phyloP scores from a whole-genome alignment of 2,329 filamentous ascomycete species.

The Fusarium annulatum region DNA sequence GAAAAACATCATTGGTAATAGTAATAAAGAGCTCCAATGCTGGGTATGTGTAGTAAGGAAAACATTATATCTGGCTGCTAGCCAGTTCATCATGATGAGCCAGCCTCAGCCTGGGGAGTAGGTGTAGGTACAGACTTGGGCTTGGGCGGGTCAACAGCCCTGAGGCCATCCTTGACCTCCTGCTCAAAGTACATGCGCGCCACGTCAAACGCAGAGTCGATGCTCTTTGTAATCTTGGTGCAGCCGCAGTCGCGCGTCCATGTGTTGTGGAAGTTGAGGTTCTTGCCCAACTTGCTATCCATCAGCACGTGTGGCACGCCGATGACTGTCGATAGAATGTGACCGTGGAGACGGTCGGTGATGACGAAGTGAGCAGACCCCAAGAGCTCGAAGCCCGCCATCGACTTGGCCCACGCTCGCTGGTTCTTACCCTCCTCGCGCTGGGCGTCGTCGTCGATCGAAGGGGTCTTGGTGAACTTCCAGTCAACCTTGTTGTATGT shows the following conservation, averaged over 20 bases:
- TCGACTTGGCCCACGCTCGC: constrained; percentile 44
- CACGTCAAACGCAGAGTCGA: constrained; percentile 39
- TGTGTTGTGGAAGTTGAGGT: constrained; percentile 47
- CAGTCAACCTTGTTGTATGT: constrained; percentile 45
- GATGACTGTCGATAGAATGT: constrained; percentile 44
- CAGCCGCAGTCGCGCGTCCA: constrained; percentile 44
- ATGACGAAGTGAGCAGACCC: constrained; percentile 44
- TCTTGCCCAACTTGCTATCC: constrained; percentile 46
- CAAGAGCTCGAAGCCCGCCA: constrained; percentile 42
- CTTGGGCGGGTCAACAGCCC: constrained; percentile 1
- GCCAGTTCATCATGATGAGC: constrained; percentile 22
- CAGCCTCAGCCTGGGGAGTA: constrained; percentile 13
- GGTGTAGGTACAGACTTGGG: constrained; percentile 7
- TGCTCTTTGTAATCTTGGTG: constrained; percentile 41
- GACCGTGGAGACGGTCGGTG: constrained; percentile 43
- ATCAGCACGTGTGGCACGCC: constrained; percentile 45
- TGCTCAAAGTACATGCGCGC: constrained; percentile 38
- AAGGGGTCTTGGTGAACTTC: constrained; percentile 43
- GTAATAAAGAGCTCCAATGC: constrained; percentile 14
- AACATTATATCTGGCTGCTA: constrained; percentile 16
- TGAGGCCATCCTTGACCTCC: constrained; percentile 23
- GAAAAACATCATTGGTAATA: constrained; percentile 16
- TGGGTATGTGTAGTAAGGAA: constrained; percentile 11
- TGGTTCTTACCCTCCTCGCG: constrained; percentile 42
- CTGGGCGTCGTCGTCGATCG: constrained; percentile 32